Percentiles rank a stretch among this genome's conserved stretches.
Evolutionary conservation across 2,329 filamentous ascomycete genomes (phyloP).

Genomic region (Tolypocladium amazonense): DNA sequence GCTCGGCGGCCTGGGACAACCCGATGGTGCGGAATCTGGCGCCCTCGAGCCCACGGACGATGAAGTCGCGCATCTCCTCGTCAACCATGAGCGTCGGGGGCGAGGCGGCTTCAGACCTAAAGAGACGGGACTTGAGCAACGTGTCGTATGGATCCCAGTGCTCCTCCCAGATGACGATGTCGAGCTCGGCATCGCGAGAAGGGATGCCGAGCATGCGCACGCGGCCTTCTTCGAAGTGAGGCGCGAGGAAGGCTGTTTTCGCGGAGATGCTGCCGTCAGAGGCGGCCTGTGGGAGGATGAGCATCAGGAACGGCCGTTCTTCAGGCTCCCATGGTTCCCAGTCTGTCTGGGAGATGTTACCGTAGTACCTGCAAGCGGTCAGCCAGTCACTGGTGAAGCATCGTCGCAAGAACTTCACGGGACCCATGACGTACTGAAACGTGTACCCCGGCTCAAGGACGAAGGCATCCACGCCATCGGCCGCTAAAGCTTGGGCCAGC

Average conservation of each 20-base stretch:
- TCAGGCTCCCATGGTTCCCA: background rate
- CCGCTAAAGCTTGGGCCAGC: slow-evolving; percentile 43
- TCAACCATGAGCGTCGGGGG: background rate
- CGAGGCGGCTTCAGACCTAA: background rate
- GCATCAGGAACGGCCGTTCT: background rate
- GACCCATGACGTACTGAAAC: background rate
- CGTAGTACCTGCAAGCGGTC: background rate
- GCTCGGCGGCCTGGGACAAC: background rate
- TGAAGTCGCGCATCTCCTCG: background rate
- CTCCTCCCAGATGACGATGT: background rate
- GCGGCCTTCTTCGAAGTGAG: background rate
- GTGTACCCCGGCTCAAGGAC: slow-evolving; percentile 42
- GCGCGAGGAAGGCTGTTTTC: background rate
- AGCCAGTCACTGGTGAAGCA: background rate
- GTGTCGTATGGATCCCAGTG: background rate
- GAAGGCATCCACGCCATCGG: slow-evolving; percentile 23
- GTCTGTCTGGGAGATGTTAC: background rate
- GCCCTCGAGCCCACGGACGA: background rate
- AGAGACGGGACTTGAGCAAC: background rate
- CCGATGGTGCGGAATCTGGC: background rate
- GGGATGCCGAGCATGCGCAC: background rate
- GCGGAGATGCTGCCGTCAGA: background rate
- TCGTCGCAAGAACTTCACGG: background rate
- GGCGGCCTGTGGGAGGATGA: background rate
- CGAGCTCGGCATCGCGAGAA: background rate